Base-by-base conservation (phyloP, 2,329 filamentous ascomycete genomes). In the Bipolaris bicolor region DNA sequence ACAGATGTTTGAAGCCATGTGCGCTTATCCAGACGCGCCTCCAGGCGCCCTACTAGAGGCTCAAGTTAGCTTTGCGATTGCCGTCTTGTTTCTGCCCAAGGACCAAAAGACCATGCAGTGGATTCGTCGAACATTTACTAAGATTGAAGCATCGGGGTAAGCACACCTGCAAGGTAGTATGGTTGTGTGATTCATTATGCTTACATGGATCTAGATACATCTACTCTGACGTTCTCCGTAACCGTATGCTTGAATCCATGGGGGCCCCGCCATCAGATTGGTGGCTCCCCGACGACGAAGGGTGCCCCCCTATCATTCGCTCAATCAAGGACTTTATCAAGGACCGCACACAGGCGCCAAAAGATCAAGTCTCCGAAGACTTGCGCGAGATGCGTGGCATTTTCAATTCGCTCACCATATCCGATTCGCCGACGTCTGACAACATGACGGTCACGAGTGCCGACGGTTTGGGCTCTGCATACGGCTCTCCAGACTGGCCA, bases 271-370 rank as follows among this genome's bases (percentile, higher is more conserved):
- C 92, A 51, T 85, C 86, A 43, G 83, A 88, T 55, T 97, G 92
- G 91, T 99, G 95, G 95, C 84, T 97, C 2, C 91, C 92, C 2
- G 85, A 95, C 73, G 86, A 91, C 61, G 90, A 94, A 78, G 87
- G 86, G 1, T 90, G 90, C 67, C 88, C 86, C 10, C 84, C 86
- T 0, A 85, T 96, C 40, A 82, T 97, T 52, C 88, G 88, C 49
- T 89, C 85, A 52, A 88, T 97, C 60, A 89, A 93, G 18, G 84
- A 86, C 40, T 93, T 97, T 76, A 91, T 92, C 26, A 88, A 91
- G 66, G 91, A 95, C 63, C 86, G 91, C 46, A 90, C 84, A 7
- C 85, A 64, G 15, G 62, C 77, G 37, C 80, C 81, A 1, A 78
- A 78, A 52, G 80, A 84, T 62, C 73, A 80, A 57, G 76, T 80